Evolutionary conservation across 306 rosid species (phyloP).

Genomic region (Vachellia collinsii): DNA sequence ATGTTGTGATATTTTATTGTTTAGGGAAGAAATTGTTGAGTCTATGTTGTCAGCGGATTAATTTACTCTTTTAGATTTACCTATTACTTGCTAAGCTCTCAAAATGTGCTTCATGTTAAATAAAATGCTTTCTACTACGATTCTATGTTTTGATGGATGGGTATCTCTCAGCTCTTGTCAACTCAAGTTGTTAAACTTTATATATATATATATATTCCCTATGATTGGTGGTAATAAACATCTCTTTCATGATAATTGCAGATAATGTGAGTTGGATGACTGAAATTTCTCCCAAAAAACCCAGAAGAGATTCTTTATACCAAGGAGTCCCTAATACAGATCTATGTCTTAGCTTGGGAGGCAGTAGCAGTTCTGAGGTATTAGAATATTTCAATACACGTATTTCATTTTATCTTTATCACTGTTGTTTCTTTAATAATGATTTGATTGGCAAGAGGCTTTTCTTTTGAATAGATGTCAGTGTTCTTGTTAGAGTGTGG

Average conservation of each 20-base stretch:
- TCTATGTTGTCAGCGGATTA: not conserved
- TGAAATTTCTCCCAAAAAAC: constrained; percentile 50
- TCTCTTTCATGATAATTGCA: constrained; percentile 44
- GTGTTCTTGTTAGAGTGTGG: not conserved
- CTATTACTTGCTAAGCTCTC: too few species aligned
- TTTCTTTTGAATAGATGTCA: not conserved
- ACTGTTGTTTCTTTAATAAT: not conserved
- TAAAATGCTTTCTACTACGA: not conserved
- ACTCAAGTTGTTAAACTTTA: not conserved
- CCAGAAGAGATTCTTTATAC: constrained; percentile 52
- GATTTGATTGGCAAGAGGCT: not conserved
- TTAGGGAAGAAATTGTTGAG: not conserved
- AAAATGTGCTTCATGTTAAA: too few species aligned
- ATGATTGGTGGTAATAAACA: constrained; percentile 20
- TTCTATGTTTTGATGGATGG: not conserved
- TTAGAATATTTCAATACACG: constrained; percentile 18
- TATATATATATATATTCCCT: not conserved
- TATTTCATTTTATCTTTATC: not conserved
- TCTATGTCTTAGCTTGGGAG: constrained; percentile 66
- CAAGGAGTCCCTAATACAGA: constrained; percentile 53
- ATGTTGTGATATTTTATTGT: not conserved
- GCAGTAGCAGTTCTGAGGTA: constrained; percentile 69
- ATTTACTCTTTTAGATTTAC: too few species aligned
- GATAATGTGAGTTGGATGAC: constrained; percentile 51
- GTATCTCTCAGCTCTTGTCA: not conserved